Conservation (phyloP, 225 moss, liverwort and hornwort genomes). For the Straminergon stramineum region DNA sequence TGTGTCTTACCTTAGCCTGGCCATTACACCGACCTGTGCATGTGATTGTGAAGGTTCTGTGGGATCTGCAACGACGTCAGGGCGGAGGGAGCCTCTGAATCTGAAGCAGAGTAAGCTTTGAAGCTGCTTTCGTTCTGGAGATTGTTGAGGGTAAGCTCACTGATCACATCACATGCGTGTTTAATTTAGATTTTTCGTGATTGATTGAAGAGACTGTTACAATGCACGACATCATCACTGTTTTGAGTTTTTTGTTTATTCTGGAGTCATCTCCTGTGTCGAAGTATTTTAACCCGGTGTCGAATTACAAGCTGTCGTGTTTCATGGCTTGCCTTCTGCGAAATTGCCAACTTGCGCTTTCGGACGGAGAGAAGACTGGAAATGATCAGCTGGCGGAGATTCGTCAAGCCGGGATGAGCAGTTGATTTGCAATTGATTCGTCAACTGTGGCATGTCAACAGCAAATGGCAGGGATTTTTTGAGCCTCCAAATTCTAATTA, state of each 20-base stretch:
- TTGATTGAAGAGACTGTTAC: background rate
- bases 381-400: background rate
- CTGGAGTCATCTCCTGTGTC: background rate
- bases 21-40: background rate
- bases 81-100: background rate
- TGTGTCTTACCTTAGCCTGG: background rate
- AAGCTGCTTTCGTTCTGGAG: background rate
- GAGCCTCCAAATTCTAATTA: background rate
- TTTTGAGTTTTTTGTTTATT: background rate
- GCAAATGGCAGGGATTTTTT: background rate
- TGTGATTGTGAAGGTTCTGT: background rate
- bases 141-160: background rate
- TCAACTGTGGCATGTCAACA: background rate
- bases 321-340: background rate
- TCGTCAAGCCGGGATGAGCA: background rate
- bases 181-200: background rate
- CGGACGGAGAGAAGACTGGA: background rate
- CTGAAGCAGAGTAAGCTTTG: background rate
- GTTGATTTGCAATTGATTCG: background rate
- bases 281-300: background rate
- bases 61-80: slow-evolving; percentile 9
- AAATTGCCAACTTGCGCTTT: background rate
- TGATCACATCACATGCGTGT: background rate
- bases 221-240: slow-evolving; percentile 2
- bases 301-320: slow-evolving; percentile 1